Evolutionary conservation across 176 grass and related monocot species (phyloP).

Genomic region (Musa itinerans): DNA sequence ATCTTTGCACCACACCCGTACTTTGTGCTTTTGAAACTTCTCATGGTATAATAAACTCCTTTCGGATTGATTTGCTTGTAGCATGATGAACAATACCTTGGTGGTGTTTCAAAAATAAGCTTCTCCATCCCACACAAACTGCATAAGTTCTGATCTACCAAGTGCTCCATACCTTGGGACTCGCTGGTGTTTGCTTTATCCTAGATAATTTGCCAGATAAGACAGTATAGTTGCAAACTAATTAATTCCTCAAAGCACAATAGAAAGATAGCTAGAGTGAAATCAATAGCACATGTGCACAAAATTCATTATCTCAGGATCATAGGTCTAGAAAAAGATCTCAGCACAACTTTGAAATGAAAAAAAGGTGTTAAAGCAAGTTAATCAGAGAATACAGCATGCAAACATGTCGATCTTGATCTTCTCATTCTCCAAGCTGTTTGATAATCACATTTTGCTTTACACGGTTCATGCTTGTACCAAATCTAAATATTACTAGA

Average conservation of each 20-base stretch:
- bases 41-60: slow-evolving; percentile 58
- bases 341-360: too few species aligned
- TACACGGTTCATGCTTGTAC: too few species aligned
- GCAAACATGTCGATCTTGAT: too few species aligned
- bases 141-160: slow-evolving; percentile 70
- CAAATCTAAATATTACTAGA: too few species aligned
- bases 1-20: slow-evolving; percentile 5
- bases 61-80: slow-evolving; percentile 66
- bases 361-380: too few species aligned
- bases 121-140: slow-evolving; percentile 70
- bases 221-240: neutral
- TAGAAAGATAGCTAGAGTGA: neutral
- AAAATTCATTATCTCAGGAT: too few species aligned
- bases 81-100: slow-evolving; percentile 66
- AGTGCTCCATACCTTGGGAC: slow-evolving; percentile 23
- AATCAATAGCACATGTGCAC: too few species aligned
- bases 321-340: too few species aligned
- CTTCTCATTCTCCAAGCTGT: too few species aligned
- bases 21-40: slow-evolving; percentile 19
- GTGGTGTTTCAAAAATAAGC: slow-evolving; percentile 71
- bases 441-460: too few species aligned
- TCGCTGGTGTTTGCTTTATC: slow-evolving; percentile 32
- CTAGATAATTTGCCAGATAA: slow-evolving; percentile 28
- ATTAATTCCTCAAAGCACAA: neutral
- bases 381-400: too few species aligned